Conservation (phyloP, 768 basidiomycete genomes). For the Collybia nuda region DNA sequence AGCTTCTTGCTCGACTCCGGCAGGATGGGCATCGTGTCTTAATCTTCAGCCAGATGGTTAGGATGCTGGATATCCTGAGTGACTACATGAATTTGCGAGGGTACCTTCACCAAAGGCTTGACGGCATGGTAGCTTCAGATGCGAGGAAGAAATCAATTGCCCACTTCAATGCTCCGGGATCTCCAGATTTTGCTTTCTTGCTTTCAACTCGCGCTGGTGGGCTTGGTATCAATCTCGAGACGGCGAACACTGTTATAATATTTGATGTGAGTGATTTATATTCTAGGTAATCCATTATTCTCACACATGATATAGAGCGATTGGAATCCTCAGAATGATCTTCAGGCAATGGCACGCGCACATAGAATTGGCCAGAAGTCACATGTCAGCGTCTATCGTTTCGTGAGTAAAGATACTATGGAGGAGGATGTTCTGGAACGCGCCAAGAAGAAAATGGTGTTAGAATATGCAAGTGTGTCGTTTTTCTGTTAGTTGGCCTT, state of each 20-base stretch:
- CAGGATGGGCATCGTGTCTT: slow-evolving; percentile 94
- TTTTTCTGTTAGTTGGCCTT: neutral
- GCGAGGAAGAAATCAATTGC: slow-evolving; percentile 93
- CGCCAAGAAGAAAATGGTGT: slow-evolving; percentile 99
- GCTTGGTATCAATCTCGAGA: slow-evolving; percentile 97
- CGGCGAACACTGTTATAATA: slow-evolving; percentile 98
- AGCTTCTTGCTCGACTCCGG: slow-evolving; percentile 86
- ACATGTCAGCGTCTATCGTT: slow-evolving; percentile 97
- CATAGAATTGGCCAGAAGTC: slow-evolving; percentile 99
- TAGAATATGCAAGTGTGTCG: slow-evolving; percentile 96
- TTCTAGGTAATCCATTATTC: slow-evolving; percentile 1
- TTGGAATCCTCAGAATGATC: slow-evolving; percentile 98
- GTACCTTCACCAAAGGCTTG: slow-evolving; percentile 91
- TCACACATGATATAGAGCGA: slow-evolving; percentile 62
- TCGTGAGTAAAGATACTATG: slow-evolving; percentile 99
- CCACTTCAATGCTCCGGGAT: slow-evolving; percentile 92
- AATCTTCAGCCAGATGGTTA: slow-evolving; percentile 99
- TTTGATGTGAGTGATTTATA: slow-evolving; percentile 74
- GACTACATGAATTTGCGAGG: slow-evolving; percentile 93
- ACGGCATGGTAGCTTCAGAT: slow-evolving; percentile 94
- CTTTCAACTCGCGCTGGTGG: slow-evolving; percentile 97
- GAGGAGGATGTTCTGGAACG: slow-evolving; percentile 98
- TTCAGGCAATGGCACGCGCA: slow-evolving; percentile 99
- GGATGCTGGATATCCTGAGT: slow-evolving; percentile 97
- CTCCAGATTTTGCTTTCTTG: slow-evolving; percentile 95